These are phyloP conservation scores for Gracilaria vermiculophylla DNA, from an alignment of 23 red algal species.

Conservation along the genomic window DNA sequence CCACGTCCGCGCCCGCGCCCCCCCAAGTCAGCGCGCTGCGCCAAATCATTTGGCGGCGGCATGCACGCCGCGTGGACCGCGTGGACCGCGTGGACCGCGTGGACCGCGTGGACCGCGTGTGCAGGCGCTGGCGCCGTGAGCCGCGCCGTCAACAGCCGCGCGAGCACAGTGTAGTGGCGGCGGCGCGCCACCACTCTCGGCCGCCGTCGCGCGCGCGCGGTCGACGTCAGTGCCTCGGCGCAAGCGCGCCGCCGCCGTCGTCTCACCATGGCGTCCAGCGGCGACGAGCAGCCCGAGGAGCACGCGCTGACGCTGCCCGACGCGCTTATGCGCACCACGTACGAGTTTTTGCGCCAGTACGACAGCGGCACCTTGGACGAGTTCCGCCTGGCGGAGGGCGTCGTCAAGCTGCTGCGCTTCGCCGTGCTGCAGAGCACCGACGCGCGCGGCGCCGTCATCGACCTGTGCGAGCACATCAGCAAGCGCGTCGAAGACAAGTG, in stretches of 20 bases:
- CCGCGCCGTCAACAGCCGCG: no score
- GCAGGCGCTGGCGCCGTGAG: no score
- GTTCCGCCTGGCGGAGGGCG: slow-evolving; percentile 7
- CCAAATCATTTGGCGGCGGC: no score
- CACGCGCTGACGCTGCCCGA: neutral
- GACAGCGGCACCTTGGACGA: slow-evolving; percentile 6
- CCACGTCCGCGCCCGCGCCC: no score
- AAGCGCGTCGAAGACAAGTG: slow-evolving; percentile 7
- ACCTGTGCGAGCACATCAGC: slow-evolving; percentile 28
- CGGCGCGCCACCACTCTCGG: no score
- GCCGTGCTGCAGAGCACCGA: slow-evolving; percentile 25
- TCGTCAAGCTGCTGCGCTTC: slow-evolving; percentile 30
- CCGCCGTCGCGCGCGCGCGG: no score
- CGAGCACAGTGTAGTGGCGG: no score
- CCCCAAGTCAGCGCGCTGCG: no score
- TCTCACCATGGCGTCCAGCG: slow-evolving; percentile 9
- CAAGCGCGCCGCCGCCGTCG: neutral
- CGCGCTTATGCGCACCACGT: slow-evolving; percentile 1
- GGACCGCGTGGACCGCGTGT: no score
- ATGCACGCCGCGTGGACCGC: no score
- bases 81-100: no score
- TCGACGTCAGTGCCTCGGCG: neutral
- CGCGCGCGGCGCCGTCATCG: slow-evolving; percentile 8
- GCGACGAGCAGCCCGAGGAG: neutral
- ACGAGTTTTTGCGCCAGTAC: slow-evolving; percentile 33